These are phyloP conservation scores for Aspergillus neotritici DNA, from an alignment of 2,329 filamentous ascomycete species.

Conservation along the genomic window DNA sequence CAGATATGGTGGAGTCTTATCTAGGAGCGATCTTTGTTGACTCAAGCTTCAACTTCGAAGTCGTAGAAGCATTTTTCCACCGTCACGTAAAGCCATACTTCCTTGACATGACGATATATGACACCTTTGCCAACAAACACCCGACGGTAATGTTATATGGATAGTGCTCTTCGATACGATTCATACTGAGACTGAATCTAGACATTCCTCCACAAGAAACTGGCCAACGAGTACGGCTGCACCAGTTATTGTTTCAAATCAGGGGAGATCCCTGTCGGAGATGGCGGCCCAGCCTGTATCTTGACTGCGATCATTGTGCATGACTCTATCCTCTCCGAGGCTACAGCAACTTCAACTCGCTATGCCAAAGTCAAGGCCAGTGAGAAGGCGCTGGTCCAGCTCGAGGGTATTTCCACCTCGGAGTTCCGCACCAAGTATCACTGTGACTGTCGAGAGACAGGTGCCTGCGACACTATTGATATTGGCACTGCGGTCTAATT, in stretches of 20 bases:
- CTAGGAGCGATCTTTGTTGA: slow-evolving; percentile 90
- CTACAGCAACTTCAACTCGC: slow-evolving; percentile 57
- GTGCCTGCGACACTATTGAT: slow-evolving; percentile 9
- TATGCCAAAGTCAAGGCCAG: slow-evolving; percentile 63
- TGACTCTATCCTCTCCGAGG: slow-evolving; percentile 58
- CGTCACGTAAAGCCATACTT: slow-evolving; percentile 71
- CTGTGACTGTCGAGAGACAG: slow-evolving; percentile 55
- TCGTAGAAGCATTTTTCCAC: slow-evolving; percentile 74
- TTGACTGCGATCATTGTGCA: slow-evolving; percentile 74
- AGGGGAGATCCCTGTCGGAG: slow-evolving; percentile 39
- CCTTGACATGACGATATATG: slow-evolving; percentile 77
- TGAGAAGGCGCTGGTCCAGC: slow-evolving; percentile 31
- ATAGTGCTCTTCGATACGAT: background rate
- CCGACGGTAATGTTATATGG: slow-evolving; percentile 51
- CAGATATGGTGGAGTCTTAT: slow-evolving; percentile 85
- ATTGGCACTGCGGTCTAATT: slow-evolving; percentile 28
- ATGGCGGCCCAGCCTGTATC: slow-evolving; percentile 48
- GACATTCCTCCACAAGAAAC: slow-evolving; percentile 61
- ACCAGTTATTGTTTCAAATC: slow-evolving; percentile 48
- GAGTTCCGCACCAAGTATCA: slow-evolving; percentile 57
- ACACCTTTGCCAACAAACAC: slow-evolving; percentile 79
- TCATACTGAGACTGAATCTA: slow-evolving; percentile 14
- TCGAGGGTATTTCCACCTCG: slow-evolving; percentile 48
- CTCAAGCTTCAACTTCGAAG: slow-evolving; percentile 67
- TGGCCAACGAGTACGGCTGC: slow-evolving; percentile 64